Evolutionary conservation across 169 alveolate genomes (phyloP).

Genomic region (Eimeria falciformis): DNA sequence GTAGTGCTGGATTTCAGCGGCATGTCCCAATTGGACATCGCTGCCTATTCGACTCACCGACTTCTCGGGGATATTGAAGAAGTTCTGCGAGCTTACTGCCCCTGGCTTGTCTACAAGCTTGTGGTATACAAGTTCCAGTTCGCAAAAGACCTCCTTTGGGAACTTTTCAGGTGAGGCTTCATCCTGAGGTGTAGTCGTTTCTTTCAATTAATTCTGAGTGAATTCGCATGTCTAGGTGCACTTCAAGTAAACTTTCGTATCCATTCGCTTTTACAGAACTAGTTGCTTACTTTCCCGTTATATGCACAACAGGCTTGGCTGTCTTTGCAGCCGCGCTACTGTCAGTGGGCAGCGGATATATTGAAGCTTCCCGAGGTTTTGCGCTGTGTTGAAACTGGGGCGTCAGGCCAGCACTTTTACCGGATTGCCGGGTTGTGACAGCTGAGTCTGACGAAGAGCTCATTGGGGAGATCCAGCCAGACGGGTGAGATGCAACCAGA

Average conservation of each 20-base stretch:
- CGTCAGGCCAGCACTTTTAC: constrained; percentile 48
- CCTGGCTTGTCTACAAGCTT: constrained; percentile 51
- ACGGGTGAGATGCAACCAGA: constrained; percentile 44
- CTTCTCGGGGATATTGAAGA: constrained; percentile 60
- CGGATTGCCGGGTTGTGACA: constrained; percentile 48
- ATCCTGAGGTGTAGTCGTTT: no score
- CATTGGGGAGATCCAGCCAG: constrained; percentile 46
- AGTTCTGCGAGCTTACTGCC: constrained; percentile 60
- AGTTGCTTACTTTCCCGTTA: neutral
- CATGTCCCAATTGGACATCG: constrained; percentile 54
- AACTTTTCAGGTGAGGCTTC: constrained; percentile 41
- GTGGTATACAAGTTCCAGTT: constrained; percentile 28
- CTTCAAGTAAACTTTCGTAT: no score
- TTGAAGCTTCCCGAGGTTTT: no score
- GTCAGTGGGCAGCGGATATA: no score
- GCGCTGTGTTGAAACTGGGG: no score
- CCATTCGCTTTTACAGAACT: neutral
- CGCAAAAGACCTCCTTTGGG: constrained; percentile 62
- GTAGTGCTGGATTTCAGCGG: constrained; percentile 64
- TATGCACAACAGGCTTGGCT: neutral
- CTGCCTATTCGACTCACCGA: constrained; percentile 65
- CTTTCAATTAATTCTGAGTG: no score
- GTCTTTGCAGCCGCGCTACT: no score
- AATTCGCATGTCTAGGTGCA: no score
- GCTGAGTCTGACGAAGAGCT: constrained; percentile 43